phyloP scores from a whole-genome alignment of 2,329 filamentous ascomycete genomes.

The Pseudogymnoascus destructans region DNA sequence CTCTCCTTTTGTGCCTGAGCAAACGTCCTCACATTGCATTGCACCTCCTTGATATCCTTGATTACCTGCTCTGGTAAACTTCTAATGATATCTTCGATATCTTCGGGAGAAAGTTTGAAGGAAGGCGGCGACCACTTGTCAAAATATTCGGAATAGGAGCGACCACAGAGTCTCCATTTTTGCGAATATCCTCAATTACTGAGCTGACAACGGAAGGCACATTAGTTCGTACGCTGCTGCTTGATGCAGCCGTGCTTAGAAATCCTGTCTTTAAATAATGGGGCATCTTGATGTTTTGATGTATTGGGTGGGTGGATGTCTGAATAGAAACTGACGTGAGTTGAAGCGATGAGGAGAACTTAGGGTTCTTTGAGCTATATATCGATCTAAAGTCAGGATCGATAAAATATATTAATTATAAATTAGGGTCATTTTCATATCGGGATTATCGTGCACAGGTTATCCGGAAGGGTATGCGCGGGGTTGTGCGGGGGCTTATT shows the following conservation, averaged over 20 bases:
- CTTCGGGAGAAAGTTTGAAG: conserved; percentile 34
- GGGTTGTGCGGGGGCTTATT: neutral
- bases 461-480: neutral
- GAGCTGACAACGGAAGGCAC: conserved; percentile 32
- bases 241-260: neutral
- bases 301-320: neutral
- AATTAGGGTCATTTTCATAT: neutral
- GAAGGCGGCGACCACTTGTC: conserved; percentile 38
- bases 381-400: neutral
- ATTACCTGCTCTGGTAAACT: conserved; percentile 35
- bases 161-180: conserved; percentile 36
- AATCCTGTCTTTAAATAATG: neutral
- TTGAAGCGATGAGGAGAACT: neutral
- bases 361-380: neutral
- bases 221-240: conserved; percentile 8
- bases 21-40: conserved; percentile 37
- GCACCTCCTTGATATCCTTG: conserved; percentile 39
- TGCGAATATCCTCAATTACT: conserved; percentile 35
- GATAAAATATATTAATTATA: neutral
- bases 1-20: conserved; percentile 34
- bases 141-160: conserved; percentile 38
- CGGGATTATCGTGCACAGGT: neutral
- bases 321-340: neutral
- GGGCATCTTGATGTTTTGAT: neutral
- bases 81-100: conserved; percentile 35